Evolutionary conservation across 164 flowering plant species (phyloP), one percentile per base, ranked within the genome.

Genomic region (Paratinospora sagittata): DNA sequence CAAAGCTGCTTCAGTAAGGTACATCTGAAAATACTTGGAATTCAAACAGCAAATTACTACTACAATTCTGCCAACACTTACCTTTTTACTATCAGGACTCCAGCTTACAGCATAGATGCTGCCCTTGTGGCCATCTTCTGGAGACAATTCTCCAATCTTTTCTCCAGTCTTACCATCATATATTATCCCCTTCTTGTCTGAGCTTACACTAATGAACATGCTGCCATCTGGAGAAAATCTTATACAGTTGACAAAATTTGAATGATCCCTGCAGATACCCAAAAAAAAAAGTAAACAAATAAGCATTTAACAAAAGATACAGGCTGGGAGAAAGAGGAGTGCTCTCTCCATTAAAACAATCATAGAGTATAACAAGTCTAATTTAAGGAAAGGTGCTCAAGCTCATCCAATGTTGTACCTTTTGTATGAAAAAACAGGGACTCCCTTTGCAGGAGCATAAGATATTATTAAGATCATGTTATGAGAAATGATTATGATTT

Each of bases 71-170:
- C 27, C 27, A 61, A 67, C 3, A 30, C 65, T 61, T 69, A 90
- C 99, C 85, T 89, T 86, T 78, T 88, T 87, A 74, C 98, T 66
- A 80, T 93, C 91, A 65, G 97, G 88, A 79, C 97, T 91, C 99
- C 99, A 96, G 81, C 98, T 93, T 70, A 90, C 89, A 73, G 98
- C 95, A 83, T 96, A 96, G 70, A 96, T 87, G 83, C 93, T 96
- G 64, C 99, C 99, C 71, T 81, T 86, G 74, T 96, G 99, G 39
- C 88, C 98, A 84, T 86, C 92, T 71, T 90, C 98, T 37, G 85
- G 72, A 11, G 90, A 89, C 57, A 96, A 76, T 81, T 90, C 91
- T 66, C 98, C 98, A 70, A 90, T 85, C 79, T 78, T 89, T 60
- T 89, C 95, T 27, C 87, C 97, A 68, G 86, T 91, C 77, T 96